phyloP scores from a whole-genome alignment of 2,329 filamentous ascomycete genomes.

The Arthroderma sp. region DNA sequence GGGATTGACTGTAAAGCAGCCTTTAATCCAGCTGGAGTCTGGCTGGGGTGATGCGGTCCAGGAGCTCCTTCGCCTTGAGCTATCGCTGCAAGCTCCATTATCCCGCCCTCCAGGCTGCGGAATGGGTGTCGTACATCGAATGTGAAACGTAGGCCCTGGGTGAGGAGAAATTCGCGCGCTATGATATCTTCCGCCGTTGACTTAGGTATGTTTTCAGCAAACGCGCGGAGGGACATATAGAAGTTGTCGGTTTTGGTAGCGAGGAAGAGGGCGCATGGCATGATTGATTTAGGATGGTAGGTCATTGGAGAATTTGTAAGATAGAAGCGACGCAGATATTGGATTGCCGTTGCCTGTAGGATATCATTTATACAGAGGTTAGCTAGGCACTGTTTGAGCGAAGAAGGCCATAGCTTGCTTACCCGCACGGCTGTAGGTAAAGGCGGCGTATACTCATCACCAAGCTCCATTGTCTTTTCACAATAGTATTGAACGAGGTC shows the following conservation, averaged over 20 bases:
- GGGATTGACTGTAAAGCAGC: conserved; percentile 20
- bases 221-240: conserved; percentile 54
- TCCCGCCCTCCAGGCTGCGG: conserved; percentile 69
- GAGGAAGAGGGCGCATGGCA: conserved; percentile 84
- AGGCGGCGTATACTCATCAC: conserved; percentile 43
- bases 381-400: not conserved
- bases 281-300: conserved; percentile 78
- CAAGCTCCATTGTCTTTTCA: conserved; percentile 44
- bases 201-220: conserved; percentile 55
- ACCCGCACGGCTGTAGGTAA: conserved; percentile 49
- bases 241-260: conserved; percentile 84
- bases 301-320: conserved; percentile 92
- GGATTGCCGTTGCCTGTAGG: conserved; percentile 59
- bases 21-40: conserved; percentile 21
- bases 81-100: conserved; percentile 66
- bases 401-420: conserved; percentile 30
- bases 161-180: conserved; percentile 82
- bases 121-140: conserved; percentile 89
- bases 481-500: conserved; percentile 71
- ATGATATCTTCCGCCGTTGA: conserved; percentile 71
- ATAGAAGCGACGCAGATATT: conserved; percentile 91
- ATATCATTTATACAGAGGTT: not conserved
- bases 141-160: conserved; percentile 82
- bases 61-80: conserved; percentile 44
- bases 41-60: conserved; percentile 17